phyloP scores from a whole-genome alignment of 805 yeast genomes.

The Priceomyces medius region DNA sequence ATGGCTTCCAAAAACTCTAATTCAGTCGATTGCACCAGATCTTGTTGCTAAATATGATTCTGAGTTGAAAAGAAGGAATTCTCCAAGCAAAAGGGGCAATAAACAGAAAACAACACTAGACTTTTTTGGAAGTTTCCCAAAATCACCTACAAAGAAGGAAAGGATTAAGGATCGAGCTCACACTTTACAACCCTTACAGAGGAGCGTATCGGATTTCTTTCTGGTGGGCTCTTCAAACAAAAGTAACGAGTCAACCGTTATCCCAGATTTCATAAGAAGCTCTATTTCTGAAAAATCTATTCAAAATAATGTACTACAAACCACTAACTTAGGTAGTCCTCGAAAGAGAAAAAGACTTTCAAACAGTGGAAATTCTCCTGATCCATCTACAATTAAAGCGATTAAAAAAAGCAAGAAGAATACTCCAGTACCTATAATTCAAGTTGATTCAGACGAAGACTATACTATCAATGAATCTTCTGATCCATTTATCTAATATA shows the following conservation, averaged over 20 bases:
- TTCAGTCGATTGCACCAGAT: constrained; percentile 14
- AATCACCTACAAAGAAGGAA: constrained; percentile 10
- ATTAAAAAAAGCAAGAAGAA: neutral
- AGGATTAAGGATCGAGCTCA: neutral
- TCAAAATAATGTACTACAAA: neutral
- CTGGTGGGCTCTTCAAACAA: neutral
- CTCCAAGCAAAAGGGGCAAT: constrained; percentile 16
- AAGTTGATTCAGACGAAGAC: constrained; percentile 1
- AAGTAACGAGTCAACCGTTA: neutral
- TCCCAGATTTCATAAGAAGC: neutral
- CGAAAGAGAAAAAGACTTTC: neutral
- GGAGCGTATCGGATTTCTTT: neutral
- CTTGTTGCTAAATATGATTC: constrained; percentile 13
- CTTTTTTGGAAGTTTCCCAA: constrained; percentile 8
- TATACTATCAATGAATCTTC: neutral
- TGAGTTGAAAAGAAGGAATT: constrained; percentile 8
- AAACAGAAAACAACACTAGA: constrained; percentile 30
- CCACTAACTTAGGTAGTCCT: constrained; percentile 1
- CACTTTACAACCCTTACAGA: neutral
- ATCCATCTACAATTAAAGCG: neutral
- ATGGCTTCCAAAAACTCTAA: constrained; percentile 21
- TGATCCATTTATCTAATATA: neutral
- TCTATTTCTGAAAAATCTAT: neutral
- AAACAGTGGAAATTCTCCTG: neutral
- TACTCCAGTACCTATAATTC: neutral